phyloP scores from a whole-genome alignment of 2,329 filamentous ascomycete species.

The Didymella lethalis region DNA sequence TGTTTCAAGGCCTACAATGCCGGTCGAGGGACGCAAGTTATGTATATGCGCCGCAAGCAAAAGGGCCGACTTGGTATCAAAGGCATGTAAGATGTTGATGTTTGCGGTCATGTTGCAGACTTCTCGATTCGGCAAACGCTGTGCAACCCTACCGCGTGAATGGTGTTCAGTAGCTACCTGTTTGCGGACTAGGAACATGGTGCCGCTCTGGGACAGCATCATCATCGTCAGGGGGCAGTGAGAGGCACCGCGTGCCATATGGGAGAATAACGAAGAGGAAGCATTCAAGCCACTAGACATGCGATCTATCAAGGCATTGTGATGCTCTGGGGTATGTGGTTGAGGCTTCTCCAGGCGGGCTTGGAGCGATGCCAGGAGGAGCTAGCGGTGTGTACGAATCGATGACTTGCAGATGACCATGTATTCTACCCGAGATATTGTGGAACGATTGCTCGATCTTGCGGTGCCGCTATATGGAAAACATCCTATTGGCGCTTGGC shows the following conservation, averaged over 20 bases:
- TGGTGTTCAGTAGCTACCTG: slow-evolving; percentile 2
- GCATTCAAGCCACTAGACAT: not conserved
- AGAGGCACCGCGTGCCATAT: not conserved
- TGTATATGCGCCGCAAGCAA: slow-evolving; percentile 14
- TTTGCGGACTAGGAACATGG: not conserved
- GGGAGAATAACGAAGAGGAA: slow-evolving; percentile 4
- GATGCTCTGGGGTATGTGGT: not conserved
- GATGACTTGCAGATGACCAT: slow-evolving; percentile 14
- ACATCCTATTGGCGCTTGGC: not conserved
- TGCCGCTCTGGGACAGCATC: slow-evolving; percentile 10
- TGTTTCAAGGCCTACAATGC: slow-evolving; percentile 14
- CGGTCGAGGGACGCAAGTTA: slow-evolving; percentile 11
- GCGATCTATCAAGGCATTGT: too few relatives aligned
- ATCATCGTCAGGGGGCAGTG: not conserved
- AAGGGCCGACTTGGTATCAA: slow-evolving; percentile 11
- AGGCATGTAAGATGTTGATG: slow-evolving; percentile 4
- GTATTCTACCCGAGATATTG: not conserved
- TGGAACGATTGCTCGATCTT: slow-evolving; percentile 5
- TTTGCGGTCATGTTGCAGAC: slow-evolving; percentile 11
- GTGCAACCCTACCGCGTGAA: slow-evolving; percentile 3
- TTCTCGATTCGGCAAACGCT: not conserved
- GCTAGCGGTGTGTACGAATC: slow-evolving; percentile 9
- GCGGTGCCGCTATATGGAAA: not conserved
- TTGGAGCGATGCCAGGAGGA: not conserved
- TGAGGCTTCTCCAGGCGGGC: slow-evolving; percentile 5